These are phyloP conservation scores for Paraurostyla sp. DNA, from an alignment of 73 alveolate species.

Conservation along the genomic window DNA sequence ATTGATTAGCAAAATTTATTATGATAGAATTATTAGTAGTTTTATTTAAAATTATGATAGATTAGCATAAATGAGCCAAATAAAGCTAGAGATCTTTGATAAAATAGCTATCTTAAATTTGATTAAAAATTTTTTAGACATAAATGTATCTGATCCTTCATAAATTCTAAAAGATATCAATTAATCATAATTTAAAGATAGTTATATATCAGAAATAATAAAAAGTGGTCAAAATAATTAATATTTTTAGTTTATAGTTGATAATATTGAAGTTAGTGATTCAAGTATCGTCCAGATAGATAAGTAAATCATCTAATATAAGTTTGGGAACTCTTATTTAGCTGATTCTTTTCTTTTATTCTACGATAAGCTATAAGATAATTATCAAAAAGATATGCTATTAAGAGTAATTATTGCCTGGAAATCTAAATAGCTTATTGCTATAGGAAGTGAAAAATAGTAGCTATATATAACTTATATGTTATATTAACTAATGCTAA, in stretches of 20 bases:
- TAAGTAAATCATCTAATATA: background rate
- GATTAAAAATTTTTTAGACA: background rate
- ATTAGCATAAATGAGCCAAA: background rate
- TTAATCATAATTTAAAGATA: background rate
- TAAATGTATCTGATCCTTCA: background rate
- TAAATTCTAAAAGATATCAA: background rate
- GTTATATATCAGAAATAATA: background rate
- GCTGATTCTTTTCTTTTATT: background rate
- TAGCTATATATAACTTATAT: background rate
- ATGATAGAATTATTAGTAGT: background rate
- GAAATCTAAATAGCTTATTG: background rate
- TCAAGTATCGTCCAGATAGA: background rate
- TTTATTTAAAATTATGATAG: background rate
- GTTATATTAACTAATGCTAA: background rate
- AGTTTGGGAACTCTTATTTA: no score
- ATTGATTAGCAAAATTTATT: background rate
- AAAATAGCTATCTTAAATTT: background rate
- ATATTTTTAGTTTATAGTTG: background rate
- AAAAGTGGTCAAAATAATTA: background rate
- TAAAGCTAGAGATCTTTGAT: background rate
- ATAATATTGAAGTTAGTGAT: background rate
- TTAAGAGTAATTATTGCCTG: background rate
- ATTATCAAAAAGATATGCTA: background rate
- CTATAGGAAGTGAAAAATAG: background rate
- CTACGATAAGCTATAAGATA: background rate